phyloP scores from a whole-genome alignment of 2,329 filamentous ascomycete species.

The Stromatinia cepivora region DNA sequence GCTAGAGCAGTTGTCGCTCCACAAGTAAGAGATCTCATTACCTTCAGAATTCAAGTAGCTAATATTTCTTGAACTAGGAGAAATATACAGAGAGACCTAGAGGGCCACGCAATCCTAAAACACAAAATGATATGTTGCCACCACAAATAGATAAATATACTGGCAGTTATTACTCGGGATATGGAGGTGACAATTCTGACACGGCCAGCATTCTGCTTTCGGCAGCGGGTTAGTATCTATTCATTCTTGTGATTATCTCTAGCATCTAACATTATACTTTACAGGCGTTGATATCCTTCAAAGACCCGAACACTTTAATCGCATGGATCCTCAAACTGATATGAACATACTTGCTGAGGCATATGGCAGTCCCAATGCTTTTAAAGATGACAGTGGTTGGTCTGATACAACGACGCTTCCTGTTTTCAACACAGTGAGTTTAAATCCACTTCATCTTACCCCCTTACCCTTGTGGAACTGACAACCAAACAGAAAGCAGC shows the following conservation, averaged over 20 bases:
- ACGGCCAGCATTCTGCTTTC: constrained; percentile 29
- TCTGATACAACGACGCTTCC: constrained; percentile 13
- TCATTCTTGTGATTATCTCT: background rate
- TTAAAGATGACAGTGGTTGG: constrained; percentile 15
- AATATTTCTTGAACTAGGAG: constrained; percentile 24
- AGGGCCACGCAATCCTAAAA: background rate
- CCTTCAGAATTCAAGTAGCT: constrained; percentile 27
- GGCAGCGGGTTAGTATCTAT: constrained; percentile 28
- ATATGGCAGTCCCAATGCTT: constrained; percentile 16
- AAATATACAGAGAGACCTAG: constrained; percentile 27
- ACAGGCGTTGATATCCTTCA: constrained; percentile 16
- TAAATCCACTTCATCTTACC: background rate
- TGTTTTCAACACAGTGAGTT: constrained; percentile 25
- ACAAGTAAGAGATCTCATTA: constrained; percentile 5
- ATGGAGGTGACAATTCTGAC: constrained; percentile 25
- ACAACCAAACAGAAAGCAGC: constrained; percentile 1
- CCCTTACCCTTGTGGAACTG: background rate
- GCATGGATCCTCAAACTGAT: constrained; percentile 20
- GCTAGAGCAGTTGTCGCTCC: constrained; percentile 8
- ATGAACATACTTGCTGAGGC: constrained; percentile 18
- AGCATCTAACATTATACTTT: background rate
- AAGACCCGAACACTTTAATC: constrained; percentile 21
- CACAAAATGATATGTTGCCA: background rate
- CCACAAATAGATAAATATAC: constrained; percentile 37
- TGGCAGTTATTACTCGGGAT: constrained; percentile 30